Evolutionary conservation across 2,329 filamentous ascomycete genomes (phyloP).

Genomic region (Hymenoscyphus linearis): DNA sequence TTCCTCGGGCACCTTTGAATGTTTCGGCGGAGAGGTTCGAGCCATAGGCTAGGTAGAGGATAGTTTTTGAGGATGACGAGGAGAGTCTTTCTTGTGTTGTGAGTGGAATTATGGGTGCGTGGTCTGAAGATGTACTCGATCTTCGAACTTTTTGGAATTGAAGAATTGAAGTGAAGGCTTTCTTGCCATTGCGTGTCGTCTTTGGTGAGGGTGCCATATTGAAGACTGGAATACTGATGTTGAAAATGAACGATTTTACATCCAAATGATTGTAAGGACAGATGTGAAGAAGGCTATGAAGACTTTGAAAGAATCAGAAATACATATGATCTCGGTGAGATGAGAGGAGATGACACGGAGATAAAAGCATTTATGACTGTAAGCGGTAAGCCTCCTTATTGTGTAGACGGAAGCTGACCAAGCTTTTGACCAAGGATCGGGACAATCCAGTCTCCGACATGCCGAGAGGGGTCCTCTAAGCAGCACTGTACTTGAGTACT

Average conservation of each 20-base stretch:
- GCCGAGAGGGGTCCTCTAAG: too few relatives aligned
- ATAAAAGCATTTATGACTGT: neutral
- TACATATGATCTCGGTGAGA: neutral
- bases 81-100: conserved; percentile 15
- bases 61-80: conserved; percentile 37
- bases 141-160: conserved; percentile 5
- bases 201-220: conserved; percentile 9
- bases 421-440: neutral
- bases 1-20: conserved; percentile 71
- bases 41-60: conserved; percentile 84
- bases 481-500: too few relatives aligned
- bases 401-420: neutral
- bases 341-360: neutral
- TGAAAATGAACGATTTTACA: neutral
- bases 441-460: neutral
- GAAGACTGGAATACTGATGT: neutral
- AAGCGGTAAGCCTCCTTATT: neutral
- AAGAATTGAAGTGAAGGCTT: conserved; percentile 7
- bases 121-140: conserved; percentile 4
- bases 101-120: conserved; percentile 8
- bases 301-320: neutral
- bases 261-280: neutral
- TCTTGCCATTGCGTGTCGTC: conserved; percentile 1
- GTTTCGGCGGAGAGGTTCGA: conserved; percentile 80
- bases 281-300: neutral